Conservation (phyloP, 129 eudicot species). For the Centella asiatica region DNA sequence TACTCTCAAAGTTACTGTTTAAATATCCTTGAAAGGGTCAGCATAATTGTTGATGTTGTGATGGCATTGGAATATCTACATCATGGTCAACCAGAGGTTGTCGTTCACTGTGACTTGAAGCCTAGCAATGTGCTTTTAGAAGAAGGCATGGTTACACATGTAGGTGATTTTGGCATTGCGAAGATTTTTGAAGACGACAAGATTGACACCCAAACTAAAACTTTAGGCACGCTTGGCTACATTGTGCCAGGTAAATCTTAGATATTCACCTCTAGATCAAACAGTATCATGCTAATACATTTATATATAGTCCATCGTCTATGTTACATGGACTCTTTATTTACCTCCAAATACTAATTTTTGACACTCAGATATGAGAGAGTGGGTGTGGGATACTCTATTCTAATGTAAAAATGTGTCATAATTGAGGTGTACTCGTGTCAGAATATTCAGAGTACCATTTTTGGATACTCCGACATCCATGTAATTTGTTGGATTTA, state of each 20-base stretch:
- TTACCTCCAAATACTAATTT: too few relatives aligned
- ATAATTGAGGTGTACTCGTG: too few relatives aligned
- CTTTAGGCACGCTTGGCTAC: constrained; percentile 15
- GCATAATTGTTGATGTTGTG: constrained; percentile 15
- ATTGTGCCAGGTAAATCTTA: constrained; percentile 12
- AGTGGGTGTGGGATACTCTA: too few relatives aligned
- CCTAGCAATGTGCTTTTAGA: constrained; percentile 10
- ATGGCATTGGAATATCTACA: constrained; percentile 12
- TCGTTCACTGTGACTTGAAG: constrained; percentile 14
- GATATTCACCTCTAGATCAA: too few relatives aligned
- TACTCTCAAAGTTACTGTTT: constrained; percentile 8
- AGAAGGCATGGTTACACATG: constrained; percentile 16
- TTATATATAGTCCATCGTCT: too few relatives aligned
- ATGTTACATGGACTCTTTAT: too few relatives aligned
- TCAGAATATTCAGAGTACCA: too few relatives aligned
- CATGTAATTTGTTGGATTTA: too few relatives aligned
- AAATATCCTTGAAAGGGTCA: constrained; percentile 12
- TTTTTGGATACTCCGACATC: too few relatives aligned
- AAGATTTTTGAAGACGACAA: constrained; percentile 7
- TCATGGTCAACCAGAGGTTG: background rate
- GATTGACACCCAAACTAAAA: background rate
- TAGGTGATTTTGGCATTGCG: constrained; percentile 16
- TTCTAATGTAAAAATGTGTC: too few relatives aligned
- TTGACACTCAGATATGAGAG: too few relatives aligned
- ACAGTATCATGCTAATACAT: too few relatives aligned